Percentiles rank a stretch among this genome's conserved stretches.
These are phyloP conservation scores for Suillus spraguei DNA, from an alignment of 768 basidiomycete genomes.

Conservation along the genomic window DNA sequence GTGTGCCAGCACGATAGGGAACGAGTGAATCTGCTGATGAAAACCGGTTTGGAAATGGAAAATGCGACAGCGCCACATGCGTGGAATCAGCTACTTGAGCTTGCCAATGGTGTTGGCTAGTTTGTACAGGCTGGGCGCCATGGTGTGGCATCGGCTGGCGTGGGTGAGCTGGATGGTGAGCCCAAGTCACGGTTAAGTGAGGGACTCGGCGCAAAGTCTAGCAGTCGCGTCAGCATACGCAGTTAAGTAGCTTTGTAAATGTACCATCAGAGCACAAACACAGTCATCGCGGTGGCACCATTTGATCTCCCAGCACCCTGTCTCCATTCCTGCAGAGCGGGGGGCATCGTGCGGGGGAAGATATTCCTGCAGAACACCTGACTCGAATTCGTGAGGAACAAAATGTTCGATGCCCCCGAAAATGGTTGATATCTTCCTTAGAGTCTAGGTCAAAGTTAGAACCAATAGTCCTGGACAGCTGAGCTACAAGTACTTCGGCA, in stretches of 20 bases:
- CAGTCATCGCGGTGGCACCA: constrained; percentile 80
- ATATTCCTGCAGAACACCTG: constrained; percentile 24
- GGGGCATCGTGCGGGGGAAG: constrained; percentile 60
- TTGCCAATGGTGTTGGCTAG: constrained; percentile 22
- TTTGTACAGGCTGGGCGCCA: constrained; percentile 16
- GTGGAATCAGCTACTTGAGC: constrained; percentile 13
- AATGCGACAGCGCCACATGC: constrained; percentile 17
- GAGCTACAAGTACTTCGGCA: constrained; percentile 45
- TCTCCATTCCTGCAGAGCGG: constrained; percentile 58
- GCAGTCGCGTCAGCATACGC: constrained; percentile 6
- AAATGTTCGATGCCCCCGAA: constrained; percentile 73
- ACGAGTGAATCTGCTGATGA: constrained; percentile 16
- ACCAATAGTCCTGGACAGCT: neutral
- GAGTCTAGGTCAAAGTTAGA: constrained; percentile 40
- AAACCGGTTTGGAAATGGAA: constrained; percentile 22
- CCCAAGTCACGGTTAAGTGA: constrained; percentile 78
- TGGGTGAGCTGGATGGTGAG: constrained; percentile 55
- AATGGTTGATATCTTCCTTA: constrained; percentile 51
- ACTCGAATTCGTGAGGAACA: constrained; percentile 28
- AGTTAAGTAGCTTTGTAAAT: constrained; percentile 19
- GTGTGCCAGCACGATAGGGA: neutral
- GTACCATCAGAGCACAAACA: constrained; percentile 69
- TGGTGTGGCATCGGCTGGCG: constrained; percentile 21
- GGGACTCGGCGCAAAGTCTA: constrained; percentile 73
- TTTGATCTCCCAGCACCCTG: constrained; percentile 73